These are phyloP conservation scores for Metarhizium guizhouense DNA, from an alignment of 2,329 filamentous ascomycete species.

Conservation along the genomic window DNA sequence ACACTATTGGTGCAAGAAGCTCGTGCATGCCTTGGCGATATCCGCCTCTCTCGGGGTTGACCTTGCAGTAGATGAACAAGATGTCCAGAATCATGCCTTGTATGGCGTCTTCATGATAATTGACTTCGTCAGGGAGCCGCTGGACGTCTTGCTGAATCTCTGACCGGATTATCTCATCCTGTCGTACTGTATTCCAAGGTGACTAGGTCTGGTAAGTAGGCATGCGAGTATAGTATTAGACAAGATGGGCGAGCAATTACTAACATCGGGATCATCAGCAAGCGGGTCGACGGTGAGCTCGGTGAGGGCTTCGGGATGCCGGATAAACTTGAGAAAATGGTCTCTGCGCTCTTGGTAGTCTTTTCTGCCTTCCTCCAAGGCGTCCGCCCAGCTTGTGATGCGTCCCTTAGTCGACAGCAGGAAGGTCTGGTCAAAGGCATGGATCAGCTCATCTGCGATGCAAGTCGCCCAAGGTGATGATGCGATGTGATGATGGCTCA, in stretches of 20 bases:
- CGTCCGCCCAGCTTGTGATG: slow-evolving; percentile 57
- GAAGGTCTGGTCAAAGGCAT: slow-evolving; percentile 50
- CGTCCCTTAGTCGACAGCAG: slow-evolving; percentile 65
- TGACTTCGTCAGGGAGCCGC: slow-evolving; percentile 81
- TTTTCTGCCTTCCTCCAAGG: slow-evolving; percentile 58
- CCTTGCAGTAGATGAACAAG: slow-evolving; percentile 89
- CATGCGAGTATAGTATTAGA: background rate
- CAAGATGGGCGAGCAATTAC: slow-evolving; percentile 13
- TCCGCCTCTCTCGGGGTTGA: slow-evolving; percentile 74
- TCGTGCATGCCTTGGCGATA: slow-evolving; percentile 99
- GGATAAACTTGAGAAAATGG: slow-evolving; percentile 73
- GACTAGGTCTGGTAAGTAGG: slow-evolving; percentile 44
- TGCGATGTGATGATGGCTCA: background rate
- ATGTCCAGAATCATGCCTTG: slow-evolving; percentile 81
- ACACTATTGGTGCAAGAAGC: slow-evolving; percentile 78
- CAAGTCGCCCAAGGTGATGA: slow-evolving; percentile 1
- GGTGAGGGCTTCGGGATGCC: slow-evolving; percentile 71
- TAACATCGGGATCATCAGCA: slow-evolving; percentile 62
- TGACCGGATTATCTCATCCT: slow-evolving; percentile 72
- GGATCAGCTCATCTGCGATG: slow-evolving; percentile 8
- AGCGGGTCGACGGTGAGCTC: slow-evolving; percentile 70
- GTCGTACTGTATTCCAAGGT: slow-evolving; percentile 79
- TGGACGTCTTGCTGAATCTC: slow-evolving; percentile 95
- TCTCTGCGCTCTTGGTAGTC: slow-evolving; percentile 65
- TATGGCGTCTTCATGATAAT: slow-evolving; percentile 72